A percentile compares a stretch with the other conserved stretches of the same genome.
Conservation (phyloP, 2,329 filamentous ascomycete species). For the Beauveria pseudobassiana region DNA sequence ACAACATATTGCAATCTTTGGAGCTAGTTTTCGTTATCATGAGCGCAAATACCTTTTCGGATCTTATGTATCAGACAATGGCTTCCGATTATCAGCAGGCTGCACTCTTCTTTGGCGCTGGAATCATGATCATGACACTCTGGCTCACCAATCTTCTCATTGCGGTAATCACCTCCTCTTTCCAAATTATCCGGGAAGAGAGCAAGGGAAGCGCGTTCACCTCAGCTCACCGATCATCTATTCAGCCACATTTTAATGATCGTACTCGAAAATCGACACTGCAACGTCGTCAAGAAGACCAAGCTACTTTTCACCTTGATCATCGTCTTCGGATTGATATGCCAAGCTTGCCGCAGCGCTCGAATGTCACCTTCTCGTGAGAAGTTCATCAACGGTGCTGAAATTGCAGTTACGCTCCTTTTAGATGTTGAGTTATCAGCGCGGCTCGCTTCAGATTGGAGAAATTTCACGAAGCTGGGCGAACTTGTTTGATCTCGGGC, state of each 20-base stretch:
- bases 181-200: conserved; percentile 96
- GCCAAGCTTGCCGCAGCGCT: conserved; percentile 70
- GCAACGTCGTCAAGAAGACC: conserved; percentile 71
- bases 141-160: conserved; percentile 95
- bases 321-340: conserved; percentile 73
- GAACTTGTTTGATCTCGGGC: conserved; percentile 72
- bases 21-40: conserved; percentile 97
- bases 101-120: conserved; percentile 66
- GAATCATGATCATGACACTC: conserved; percentile 85
- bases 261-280: conserved; percentile 38
- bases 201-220: conserved; percentile 92
- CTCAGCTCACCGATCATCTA: conserved; percentile 50
- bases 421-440: conserved; percentile 77
- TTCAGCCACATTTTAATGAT: conserved; percentile 31
- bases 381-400: conserved; percentile 61
- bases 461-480: conserved; percentile 68
- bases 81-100: conserved; percentile 85
- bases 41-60: conserved; percentile 94
- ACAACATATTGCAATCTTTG: conserved; percentile 86
- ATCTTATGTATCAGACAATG: conserved; percentile 88
- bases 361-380: conserved; percentile 57
- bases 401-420: conserved; percentile 68
- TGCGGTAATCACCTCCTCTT: conserved; percentile 96
- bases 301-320: conserved; percentile 70
- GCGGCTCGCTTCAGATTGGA: conserved; percentile 72